Conservation (phyloP, 768 basidiomycete genomes). For the Punctularia strigosozonata region DNA sequence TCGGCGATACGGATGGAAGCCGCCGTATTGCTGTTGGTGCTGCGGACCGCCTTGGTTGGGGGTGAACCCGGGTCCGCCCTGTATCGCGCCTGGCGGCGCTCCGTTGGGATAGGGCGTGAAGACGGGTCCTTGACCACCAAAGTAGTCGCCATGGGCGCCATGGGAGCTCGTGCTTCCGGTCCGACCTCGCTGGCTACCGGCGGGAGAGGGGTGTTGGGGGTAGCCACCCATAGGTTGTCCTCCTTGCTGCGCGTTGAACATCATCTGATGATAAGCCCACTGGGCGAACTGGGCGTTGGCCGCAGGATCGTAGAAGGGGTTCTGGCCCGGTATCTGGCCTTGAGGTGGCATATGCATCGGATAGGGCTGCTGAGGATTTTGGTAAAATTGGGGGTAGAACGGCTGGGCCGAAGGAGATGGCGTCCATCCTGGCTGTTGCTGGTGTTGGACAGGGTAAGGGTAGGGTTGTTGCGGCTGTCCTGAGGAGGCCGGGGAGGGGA, state of each 20-base stretch:
- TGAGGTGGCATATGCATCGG: slow-evolving; percentile 25
- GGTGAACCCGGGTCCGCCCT: too few species aligned
- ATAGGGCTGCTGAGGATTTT: slow-evolving; percentile 55
- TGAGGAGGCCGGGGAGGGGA: slow-evolving; percentile 17
- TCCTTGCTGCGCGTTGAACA: slow-evolving; percentile 59
- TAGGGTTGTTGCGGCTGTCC: slow-evolving; percentile 34
- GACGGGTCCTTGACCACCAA: slow-evolving; percentile 33
- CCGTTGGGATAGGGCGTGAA: slow-evolving; percentile 62
- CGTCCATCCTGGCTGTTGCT: slow-evolving; percentile 60
- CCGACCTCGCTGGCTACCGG: slow-evolving; percentile 24
- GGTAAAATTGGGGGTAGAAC: slow-evolving; percentile 71
- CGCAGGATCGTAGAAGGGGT: slow-evolving; percentile 62
- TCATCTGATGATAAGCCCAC: slow-evolving; percentile 90
- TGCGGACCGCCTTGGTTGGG: slow-evolving; percentile 18
- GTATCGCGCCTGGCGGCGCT: slow-evolving; percentile 64
- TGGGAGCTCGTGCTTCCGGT: slow-evolving; percentile 25
- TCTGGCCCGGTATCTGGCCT: slow-evolving; percentile 32
- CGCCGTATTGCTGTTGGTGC: slow-evolving; percentile 29
- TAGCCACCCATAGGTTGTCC: slow-evolving; percentile 31
- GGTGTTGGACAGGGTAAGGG: slow-evolving; percentile 63
- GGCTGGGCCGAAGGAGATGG: slow-evolving; percentile 54
- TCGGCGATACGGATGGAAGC: slow-evolving; percentile 77
- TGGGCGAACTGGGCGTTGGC: slow-evolving; percentile 70
- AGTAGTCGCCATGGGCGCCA: slow-evolving; percentile 42
- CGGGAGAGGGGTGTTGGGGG: slow-evolving; percentile 15